Conservation (phyloP, 2,329 filamentous ascomycete species). For the Ascochyta lentis region DNA sequence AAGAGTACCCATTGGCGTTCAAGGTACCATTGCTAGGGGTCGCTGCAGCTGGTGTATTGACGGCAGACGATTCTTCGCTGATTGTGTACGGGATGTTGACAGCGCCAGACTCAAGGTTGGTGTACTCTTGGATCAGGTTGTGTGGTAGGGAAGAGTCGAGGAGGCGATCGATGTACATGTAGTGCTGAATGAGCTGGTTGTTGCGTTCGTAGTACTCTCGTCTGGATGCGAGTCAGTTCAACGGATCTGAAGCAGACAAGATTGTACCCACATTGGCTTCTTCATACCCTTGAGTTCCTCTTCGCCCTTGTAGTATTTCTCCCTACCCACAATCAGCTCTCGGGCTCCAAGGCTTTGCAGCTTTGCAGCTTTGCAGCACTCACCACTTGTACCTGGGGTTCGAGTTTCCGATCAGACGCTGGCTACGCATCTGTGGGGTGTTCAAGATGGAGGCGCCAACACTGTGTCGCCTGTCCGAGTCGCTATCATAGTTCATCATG, state of each 20-base stretch:
- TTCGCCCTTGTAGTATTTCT: slow-evolving; percentile 83
- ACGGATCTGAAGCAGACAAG: neutral
- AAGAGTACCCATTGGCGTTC: slow-evolving; percentile 20
- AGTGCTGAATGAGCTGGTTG: slow-evolving; percentile 88
- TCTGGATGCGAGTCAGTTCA: slow-evolving; percentile 48
- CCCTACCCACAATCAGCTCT: slow-evolving; percentile 49
- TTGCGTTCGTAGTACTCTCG: slow-evolving; percentile 87
- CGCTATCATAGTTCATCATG: slow-evolving; percentile 43
- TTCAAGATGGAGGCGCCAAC: slow-evolving; percentile 53
- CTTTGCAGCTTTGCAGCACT: neutral
- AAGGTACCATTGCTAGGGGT: slow-evolving; percentile 28
- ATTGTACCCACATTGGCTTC: slow-evolving; percentile 66
- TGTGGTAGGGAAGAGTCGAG: slow-evolving; percentile 93
- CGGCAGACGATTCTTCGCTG: slow-evolving; percentile 65
- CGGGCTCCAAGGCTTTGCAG: neutral
- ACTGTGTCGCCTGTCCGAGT: slow-evolving; percentile 50
- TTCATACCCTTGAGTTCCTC: slow-evolving; percentile 75
- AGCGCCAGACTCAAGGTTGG: slow-evolving; percentile 64
- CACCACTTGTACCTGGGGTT: slow-evolving; percentile 85
- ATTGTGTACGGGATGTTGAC: slow-evolving; percentile 76
- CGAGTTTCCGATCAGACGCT: slow-evolving; percentile 85
- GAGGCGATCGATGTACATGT: slow-evolving; percentile 89
- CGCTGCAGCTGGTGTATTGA: slow-evolving; percentile 23
- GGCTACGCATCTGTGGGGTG: slow-evolving; percentile 75
- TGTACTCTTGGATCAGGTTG: slow-evolving; percentile 89